Conservation (phyloP, 2,329 filamentous ascomycete species). For the Paraphaeosphaeria sporulosa region DNA sequence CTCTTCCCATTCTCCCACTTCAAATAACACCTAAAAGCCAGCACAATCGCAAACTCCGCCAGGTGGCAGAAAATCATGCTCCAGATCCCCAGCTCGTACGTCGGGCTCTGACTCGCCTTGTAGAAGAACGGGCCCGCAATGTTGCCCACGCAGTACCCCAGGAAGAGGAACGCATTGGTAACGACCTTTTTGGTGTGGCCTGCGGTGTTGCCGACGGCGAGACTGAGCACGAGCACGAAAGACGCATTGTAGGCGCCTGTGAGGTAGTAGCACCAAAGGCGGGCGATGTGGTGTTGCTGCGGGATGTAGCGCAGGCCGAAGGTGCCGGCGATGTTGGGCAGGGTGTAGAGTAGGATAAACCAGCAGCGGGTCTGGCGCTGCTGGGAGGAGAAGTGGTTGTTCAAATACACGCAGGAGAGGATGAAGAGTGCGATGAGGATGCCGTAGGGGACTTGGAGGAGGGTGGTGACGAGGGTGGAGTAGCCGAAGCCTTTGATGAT, state of each 20-base stretch:
- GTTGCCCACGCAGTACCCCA: conserved; percentile 52
- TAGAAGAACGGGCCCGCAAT: conserved; percentile 47
- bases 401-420: neutral
- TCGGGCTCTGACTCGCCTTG: conserved; percentile 34
- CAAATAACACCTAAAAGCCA: neutral
- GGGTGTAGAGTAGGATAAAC: neutral
- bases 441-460: conserved; percentile 5
- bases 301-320: neutral
- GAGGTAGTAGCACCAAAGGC: neutral
- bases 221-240: neutral
- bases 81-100: conserved; percentile 44
- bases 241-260: neutral
- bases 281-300: neutral
- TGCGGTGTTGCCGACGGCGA: conserved; percentile 23
- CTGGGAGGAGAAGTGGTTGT: neutral
- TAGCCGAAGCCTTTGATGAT: conserved; percentile 12
- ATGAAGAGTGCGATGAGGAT: conserved; percentile 18
- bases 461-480: neutral
- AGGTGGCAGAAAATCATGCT: conserved; percentile 4
- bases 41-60: neutral
- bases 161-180: conserved; percentile 43
- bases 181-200: conserved; percentile 51
- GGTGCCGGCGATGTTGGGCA: conserved; percentile 1
- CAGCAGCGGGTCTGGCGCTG: neutral
- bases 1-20: neutral